These are phyloP conservation scores for Suillus americanus DNA, from an alignment of 768 basidiomycete species.

Conservation along the genomic window DNA sequence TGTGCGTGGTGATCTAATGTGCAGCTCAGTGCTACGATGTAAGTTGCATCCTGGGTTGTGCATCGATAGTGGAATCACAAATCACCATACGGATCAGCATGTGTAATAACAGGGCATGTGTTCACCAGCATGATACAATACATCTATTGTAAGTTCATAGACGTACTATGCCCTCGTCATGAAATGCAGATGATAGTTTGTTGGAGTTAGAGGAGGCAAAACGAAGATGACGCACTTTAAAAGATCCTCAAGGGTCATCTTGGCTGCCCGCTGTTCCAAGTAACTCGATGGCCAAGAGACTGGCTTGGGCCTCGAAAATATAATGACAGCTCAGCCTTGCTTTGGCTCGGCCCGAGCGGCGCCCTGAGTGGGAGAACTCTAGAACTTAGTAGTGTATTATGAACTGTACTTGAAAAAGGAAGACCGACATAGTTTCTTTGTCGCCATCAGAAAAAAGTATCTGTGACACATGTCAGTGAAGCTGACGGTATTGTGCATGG, in stretches of 20 bases:
- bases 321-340: not conserved
- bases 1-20: constrained; percentile 24
- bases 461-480: not conserved
- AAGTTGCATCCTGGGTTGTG: not conserved
- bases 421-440: not conserved
- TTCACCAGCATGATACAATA: not conserved
- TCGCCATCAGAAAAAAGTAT: no score
- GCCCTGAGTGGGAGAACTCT: not conserved
- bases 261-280: constrained; percentile 78
- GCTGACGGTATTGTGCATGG: not conserved
- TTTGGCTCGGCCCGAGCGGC: no score
- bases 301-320: not conserved
- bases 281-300: constrained; percentile 31
- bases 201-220: constrained; percentile 45
- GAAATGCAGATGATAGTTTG: constrained; percentile 27
- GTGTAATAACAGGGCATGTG: not conserved
- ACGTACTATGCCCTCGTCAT: not conserved
- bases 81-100: not conserved
- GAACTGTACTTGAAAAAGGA: not conserved
- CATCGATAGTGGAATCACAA: not conserved
- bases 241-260: constrained; percentile 92
- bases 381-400: not conserved
- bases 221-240: constrained; percentile 59
- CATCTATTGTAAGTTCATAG: not conserved
- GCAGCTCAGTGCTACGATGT: not conserved